Evolutionary conservation across 495 filamentous ascomycete genomes (phyloP), one percentile per base, ranked within the genome.

Genomic region (Aspergillus nanangensis): DNA sequence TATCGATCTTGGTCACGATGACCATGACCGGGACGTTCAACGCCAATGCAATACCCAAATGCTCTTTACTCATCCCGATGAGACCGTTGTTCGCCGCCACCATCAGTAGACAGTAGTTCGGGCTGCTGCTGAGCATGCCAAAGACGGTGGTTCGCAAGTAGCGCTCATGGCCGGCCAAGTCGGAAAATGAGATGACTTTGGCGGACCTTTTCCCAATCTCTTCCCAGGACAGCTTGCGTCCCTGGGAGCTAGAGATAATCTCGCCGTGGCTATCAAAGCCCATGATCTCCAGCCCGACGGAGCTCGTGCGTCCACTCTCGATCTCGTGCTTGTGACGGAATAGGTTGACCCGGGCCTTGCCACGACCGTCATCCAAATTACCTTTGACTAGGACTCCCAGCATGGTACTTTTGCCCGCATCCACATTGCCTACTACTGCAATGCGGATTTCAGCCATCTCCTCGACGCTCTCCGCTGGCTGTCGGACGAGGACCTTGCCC

Each of bases 241-340:
- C 94, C 8, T 90, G 85, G 0, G 86, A 84, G 20, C 86, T 88
- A 21, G 82, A 76, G 38, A 98, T 78, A 31, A 95, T 84, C 21
- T 96, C 86, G 14, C 94, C 93, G 43, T 76, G 78, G 46, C 84
- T 87, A 63, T 97, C 91, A 55, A 96, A 98, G 9, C 93, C 93
- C 88, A 98, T 93, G 38, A 98, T 98, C 65, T 98, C 93, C 88
- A 95, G 87, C 20, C 93, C 93, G 3, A 98, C 93, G 2, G 94
- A 97, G 63, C 87, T 93, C 5, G 93, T 98, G 47, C 93, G 78
- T 1, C 93, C 93, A 38, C 86, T 92, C 61, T 98, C 93, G 38
- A 97, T 84, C 65, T 98, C 93, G 58, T 98, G 93, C 63, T 97
- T 97, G 58, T 98, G 93, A 18, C 93, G 77, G 72, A 98, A 98